Conservation (phyloP, 1,284 basidiomycete genomes). For the Pseudozyma flocculosa region DNA sequence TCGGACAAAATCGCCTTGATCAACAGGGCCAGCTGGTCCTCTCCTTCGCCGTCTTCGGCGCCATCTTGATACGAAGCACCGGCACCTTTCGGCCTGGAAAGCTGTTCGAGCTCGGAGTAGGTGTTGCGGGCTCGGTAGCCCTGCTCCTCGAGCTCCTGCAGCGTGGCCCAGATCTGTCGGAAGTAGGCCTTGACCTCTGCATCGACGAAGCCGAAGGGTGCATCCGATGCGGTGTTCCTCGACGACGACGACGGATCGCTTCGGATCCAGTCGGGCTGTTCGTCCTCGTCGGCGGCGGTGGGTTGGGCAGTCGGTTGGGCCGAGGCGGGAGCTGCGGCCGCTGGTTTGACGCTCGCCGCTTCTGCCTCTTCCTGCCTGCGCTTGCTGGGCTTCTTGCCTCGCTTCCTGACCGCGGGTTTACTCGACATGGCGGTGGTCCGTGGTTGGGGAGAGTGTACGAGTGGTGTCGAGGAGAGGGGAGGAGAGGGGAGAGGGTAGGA, state of each 20-base stretch:
- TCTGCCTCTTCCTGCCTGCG: slow-evolving; percentile 7
- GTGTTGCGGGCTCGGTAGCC: slow-evolving; percentile 6
- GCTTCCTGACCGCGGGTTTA: slow-evolving; percentile 17
- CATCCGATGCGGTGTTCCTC: slow-evolving; percentile 27
- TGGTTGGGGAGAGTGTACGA: no score
- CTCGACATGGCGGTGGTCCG: background rate
- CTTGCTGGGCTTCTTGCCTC: slow-evolving; percentile 39
- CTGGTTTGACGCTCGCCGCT: background rate
- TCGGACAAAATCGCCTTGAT: slow-evolving; percentile 52
- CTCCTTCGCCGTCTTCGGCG: slow-evolving; percentile 14
- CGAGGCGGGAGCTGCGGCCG: no score
- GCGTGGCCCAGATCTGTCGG: slow-evolving; percentile 23
- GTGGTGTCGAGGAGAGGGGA: no score
- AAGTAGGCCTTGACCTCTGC: slow-evolving; percentile 51
- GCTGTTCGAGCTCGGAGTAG: background rate
- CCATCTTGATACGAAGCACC: slow-evolving; percentile 1
- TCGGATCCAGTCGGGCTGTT: slow-evolving; percentile 19
- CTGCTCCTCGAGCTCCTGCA: slow-evolving; percentile 26
- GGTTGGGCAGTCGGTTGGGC: slow-evolving; percentile 18
- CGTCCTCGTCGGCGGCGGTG: slow-evolving; percentile 14
- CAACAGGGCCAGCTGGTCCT: slow-evolving; percentile 40
- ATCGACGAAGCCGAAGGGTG: slow-evolving; percentile 51
- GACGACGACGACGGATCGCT: background rate
- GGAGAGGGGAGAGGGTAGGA: background rate
- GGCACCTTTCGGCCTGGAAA: background rate